These are phyloP conservation scores for Penstemon eatonii DNA, from an alignment of 257 asterid genomes.

Conservation along the genomic window DNA sequence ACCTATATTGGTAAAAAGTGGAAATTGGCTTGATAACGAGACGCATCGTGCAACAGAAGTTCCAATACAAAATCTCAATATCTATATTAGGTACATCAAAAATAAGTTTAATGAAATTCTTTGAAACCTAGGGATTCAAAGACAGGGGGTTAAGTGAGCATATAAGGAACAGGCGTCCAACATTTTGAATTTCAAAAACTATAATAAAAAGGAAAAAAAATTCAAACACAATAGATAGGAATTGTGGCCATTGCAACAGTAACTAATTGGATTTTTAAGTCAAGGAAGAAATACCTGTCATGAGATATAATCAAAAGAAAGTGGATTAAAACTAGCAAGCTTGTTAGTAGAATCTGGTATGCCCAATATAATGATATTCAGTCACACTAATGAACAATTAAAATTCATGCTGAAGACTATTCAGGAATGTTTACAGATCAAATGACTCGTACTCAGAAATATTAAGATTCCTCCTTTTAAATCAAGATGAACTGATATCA, in stretches of 20 bases:
- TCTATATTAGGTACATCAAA: not conserved
- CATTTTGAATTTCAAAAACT: no score
- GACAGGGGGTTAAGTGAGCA: no score
- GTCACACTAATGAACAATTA: constrained; percentile 2
- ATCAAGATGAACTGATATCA: not conserved
- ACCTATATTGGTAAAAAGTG: not conserved
- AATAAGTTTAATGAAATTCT: no score
- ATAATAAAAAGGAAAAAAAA: no score
- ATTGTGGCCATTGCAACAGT: no score
- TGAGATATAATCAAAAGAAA: not conserved
- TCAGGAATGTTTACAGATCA: no score
- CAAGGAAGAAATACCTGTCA: constrained; percentile 2
- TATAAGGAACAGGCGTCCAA: no score
- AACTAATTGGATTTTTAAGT: no score
- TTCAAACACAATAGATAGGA: no score
- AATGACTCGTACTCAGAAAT: no score
- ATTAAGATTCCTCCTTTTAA: not conserved
- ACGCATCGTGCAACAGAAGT: not conserved
- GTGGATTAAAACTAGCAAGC: not conserved
- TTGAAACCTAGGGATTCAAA: no score
- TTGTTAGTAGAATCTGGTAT: not conserved
- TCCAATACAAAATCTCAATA: not conserved
- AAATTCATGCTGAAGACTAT: no score
- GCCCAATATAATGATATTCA: not conserved
- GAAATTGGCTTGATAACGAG: not conserved